phyloP scores from a whole-genome alignment of 352 stramenopile species.

The Globisporangium ultimum region DNA sequence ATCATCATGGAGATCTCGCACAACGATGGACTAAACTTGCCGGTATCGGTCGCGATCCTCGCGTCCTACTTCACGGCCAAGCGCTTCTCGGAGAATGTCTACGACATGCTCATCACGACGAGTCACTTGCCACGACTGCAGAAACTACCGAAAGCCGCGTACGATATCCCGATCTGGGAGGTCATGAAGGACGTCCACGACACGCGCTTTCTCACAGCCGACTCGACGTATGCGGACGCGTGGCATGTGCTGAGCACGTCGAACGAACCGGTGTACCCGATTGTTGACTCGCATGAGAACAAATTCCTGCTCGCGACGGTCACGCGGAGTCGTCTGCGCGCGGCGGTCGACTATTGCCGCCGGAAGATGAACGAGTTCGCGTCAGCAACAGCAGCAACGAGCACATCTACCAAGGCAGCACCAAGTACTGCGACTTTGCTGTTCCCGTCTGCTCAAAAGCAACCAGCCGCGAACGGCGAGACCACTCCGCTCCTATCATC shows the following conservation, averaged over 20 bases:
- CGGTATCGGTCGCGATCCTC: constrained; percentile 86
- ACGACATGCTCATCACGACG: constrained; percentile 87
- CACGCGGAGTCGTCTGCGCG: constrained; percentile 45
- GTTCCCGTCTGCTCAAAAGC: constrained; percentile 12
- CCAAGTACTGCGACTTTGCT: constrained; percentile 22
- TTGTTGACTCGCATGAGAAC: constrained; percentile 66
- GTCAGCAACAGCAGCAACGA: constrained; percentile 5
- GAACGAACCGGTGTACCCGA: constrained; percentile 64
- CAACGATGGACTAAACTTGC: constrained; percentile 81
- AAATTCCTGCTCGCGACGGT: constrained; percentile 68
- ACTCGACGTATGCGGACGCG: constrained; percentile 69
- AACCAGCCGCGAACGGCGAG: constrained; percentile 13
- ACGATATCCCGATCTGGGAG: constrained; percentile 81
- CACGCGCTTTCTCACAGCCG: constrained; percentile 59
- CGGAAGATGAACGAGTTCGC: constrained; percentile 18
- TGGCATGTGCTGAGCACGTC: constrained; percentile 43
- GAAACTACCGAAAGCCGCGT: constrained; percentile 81
- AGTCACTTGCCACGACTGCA: constrained; percentile 72
- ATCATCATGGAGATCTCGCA: constrained; percentile 94
- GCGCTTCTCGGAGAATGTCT: constrained; percentile 89
- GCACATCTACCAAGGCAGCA: constrained; percentile 1
- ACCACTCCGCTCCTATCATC: no score
- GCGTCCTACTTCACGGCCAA: constrained; percentile 89
- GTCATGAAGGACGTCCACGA: constrained; percentile 77
- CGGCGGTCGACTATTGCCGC: constrained; percentile 59